phyloP scores from a whole-genome alignment of 805 yeast genomes.

The Danielia reshetovae region DNA sequence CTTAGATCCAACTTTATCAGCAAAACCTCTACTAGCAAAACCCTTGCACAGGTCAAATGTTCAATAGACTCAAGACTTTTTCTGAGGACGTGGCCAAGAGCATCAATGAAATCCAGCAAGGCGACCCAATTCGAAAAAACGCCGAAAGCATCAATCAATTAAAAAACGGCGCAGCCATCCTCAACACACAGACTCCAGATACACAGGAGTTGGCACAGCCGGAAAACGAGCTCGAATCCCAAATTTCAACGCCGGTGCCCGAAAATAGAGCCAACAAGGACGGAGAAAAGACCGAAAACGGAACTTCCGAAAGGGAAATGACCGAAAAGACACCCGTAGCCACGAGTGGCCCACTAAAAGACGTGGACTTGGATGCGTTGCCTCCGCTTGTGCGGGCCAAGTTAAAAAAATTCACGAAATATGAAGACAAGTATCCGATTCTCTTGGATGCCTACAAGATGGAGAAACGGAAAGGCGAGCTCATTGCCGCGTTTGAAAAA shows the following conservation, averaged over 20 bases:
- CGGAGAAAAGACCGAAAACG: slow-evolving; percentile 2
- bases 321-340: neutral
- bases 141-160: slow-evolving; percentile 22
- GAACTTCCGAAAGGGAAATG: neutral
- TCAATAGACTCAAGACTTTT: slow-evolving; percentile 38
- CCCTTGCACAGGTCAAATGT: slow-evolving; percentile 22
- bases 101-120: slow-evolving; percentile 30
- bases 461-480: slow-evolving; percentile 65
- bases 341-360: slow-evolving; percentile 10
- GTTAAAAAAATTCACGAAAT: slow-evolving; percentile 72
- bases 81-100: slow-evolving; percentile 45
- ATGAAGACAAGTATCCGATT: slow-evolving; percentile 87
- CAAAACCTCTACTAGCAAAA: too few species aligned
- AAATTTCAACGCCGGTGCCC: slow-evolving; percentile 8
- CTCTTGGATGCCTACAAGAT: slow-evolving; percentile 79
- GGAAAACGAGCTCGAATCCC: slow-evolving; percentile 29
- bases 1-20: too few species aligned
- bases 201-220: slow-evolving; percentile 45
- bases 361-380: slow-evolving; percentile 38
- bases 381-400: slow-evolving; percentile 58
- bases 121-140: slow-evolving; percentile 9
- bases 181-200: slow-evolving; percentile 46
- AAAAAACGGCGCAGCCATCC: slow-evolving; percentile 30
- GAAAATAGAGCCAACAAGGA: slow-evolving; percentile 1
- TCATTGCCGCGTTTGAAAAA: slow-evolving; percentile 61